A percentile compares a stretch with the other conserved stretches of the same genome.
Conservation (phyloP, 108 stramenopile species). For the Fistulifera pelliculosa region DNA sequence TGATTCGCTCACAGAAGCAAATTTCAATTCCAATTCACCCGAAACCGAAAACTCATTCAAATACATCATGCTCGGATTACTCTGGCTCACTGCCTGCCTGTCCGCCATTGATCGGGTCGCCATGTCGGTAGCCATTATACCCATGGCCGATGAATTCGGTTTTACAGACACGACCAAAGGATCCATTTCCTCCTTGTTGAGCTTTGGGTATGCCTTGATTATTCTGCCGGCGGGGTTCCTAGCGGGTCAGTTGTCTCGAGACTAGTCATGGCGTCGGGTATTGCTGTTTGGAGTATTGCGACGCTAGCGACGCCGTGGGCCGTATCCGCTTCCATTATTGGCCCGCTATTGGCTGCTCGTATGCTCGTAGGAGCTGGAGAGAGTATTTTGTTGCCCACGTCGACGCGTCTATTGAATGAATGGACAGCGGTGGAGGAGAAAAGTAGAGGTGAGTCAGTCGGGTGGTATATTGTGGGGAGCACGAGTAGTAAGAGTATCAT, state of each 20-base stretch:
- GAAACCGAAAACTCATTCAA: constrained; percentile 9
- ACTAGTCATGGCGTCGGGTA: constrained; percentile 45
- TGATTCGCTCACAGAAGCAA: too few species aligned
- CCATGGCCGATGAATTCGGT: constrained; percentile 66
- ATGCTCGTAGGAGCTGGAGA: constrained; percentile 76
- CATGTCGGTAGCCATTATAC: constrained; percentile 84
- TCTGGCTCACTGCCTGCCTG: constrained; percentile 49
- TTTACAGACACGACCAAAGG: constrained; percentile 80
- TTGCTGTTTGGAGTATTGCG: constrained; percentile 60
- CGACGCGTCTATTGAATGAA: constrained; percentile 61
- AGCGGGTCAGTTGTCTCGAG: constrained; percentile 30
- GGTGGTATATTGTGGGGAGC: too few species aligned
- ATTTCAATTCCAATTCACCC: too few species aligned
- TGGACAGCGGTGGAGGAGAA: constrained; percentile 70
- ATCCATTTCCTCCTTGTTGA: constrained; percentile 63
- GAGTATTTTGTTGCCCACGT: constrained; percentile 68
- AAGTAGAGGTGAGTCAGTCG: neutral
- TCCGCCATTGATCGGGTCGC: constrained; percentile 74
- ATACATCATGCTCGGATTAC: constrained; percentile 31
- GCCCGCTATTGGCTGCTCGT: constrained; percentile 45
- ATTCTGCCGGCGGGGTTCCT: constrained; percentile 71
- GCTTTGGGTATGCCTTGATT: constrained; percentile 73
- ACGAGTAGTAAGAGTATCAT: too few species aligned
- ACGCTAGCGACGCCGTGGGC: constrained; percentile 59
- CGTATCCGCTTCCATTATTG: constrained; percentile 9